These are phyloP conservation scores for Penicillium malachiteum DNA, from an alignment of 495 filamentous ascomycete species.

Conservation along the genomic window DNA sequence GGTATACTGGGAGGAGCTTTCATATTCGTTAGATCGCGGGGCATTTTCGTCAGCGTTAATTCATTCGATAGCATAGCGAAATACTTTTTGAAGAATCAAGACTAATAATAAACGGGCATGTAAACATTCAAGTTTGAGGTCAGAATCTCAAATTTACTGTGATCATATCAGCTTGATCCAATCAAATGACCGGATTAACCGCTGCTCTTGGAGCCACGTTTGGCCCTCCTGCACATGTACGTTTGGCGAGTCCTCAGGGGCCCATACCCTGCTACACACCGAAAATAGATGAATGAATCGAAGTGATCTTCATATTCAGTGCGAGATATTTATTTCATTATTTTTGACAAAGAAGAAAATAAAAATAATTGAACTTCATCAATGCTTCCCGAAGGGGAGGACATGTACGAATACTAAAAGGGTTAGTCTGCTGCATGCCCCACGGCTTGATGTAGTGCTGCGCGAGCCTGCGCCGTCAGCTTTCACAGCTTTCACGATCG, in stretches of 20 bases:
- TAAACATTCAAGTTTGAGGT: too few relatives aligned
- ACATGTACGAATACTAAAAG: not conserved
- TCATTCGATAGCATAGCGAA: too few relatives aligned
- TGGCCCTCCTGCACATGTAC: too few relatives aligned
- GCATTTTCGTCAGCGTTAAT: too few relatives aligned
- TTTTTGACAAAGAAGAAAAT: too few relatives aligned
- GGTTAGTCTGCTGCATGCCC: not conserved
- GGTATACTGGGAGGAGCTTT: too few relatives aligned
- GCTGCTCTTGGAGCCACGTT: constrained; percentile 13
- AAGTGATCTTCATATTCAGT: too few relatives aligned
- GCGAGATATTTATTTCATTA: not conserved
- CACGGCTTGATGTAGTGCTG: not conserved
- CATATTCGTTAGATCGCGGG: too few relatives aligned
- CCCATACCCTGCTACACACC: not conserved
- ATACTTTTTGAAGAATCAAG: too few relatives aligned
- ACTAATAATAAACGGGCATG: too few relatives aligned
- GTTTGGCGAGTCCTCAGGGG: too few relatives aligned
- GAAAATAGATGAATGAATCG: not conserved
- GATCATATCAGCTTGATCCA: not conserved
- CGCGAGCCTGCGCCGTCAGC: constrained; percentile 2
- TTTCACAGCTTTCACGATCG: constrained; percentile 3
- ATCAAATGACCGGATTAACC: not conserved
- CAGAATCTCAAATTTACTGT: not conserved
- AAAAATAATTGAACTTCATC: not conserved
- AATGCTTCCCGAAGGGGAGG: not conserved